Base-by-base conservation (phyloP, 768 basidiomycete genomes). In the Albatrellus ellisii region DNA sequence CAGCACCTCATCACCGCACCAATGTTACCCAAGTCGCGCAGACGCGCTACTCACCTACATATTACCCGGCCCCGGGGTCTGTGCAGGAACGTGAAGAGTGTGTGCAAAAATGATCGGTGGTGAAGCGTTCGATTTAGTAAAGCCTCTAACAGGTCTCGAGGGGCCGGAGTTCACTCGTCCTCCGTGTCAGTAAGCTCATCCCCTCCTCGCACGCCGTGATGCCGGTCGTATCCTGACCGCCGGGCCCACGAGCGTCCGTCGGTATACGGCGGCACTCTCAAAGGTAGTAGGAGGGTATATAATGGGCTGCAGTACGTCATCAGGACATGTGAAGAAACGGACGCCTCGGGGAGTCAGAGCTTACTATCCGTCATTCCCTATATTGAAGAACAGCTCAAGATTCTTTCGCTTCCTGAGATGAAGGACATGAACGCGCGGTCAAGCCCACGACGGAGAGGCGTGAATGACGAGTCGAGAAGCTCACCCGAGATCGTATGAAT, bases 401-500 rank as follows among this genome's bases (percentile, higher is more conserved):
- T 99, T 98, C 52, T 66, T 68, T 39, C 64, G 60, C 53, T 65
- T 69, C 20, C 74, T 74, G 53, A 36, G 34, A 43, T 27, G 8
- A 48, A 24, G 9, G n/a, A 11, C n/a, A 18, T 39, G 17, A 39
- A 25, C 12, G 15, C 3, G 15, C 31, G 7, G 38, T 10, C 11
- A n/a, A n/a, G n/a, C n/a, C n/a, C n/a, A n/a, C n/a, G n/a, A n/a
- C n/a, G 7, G 18, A 12, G 25, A 31, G 17, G 14, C 20, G 2
- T 22, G 27, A 31, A 21, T 11, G 18, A 20, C 7, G n/a, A 21
- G 43, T 41, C 9, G 17, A 38, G 34, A n/a, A 21, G 54, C 69
- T 31, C 55, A 80, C 73, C 91, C 94, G 4, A 94, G 63, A 57
- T 98, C 86, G 56, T 90, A 99, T 2, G 84, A 89, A 53, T 97